phyloP scores from a whole-genome alignment of 225 moss, liverwort and hornwort species.

The Anthoceros angustus region DNA sequence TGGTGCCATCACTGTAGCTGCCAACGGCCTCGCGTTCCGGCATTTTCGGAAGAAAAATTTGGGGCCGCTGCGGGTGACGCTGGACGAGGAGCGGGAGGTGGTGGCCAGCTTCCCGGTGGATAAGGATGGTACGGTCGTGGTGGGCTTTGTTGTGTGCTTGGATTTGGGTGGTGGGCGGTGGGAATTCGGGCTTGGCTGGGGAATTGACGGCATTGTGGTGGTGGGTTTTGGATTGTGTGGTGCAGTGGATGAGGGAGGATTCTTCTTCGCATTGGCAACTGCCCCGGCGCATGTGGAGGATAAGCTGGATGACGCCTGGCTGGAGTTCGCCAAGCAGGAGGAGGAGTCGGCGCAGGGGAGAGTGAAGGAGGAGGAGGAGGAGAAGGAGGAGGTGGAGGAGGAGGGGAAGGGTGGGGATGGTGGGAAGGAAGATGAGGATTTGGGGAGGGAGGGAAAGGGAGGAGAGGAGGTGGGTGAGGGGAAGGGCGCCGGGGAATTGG shows the following conservation, averaged over 20 bases:
- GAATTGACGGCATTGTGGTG: not conserved
- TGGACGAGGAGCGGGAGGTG: constrained; percentile 62
- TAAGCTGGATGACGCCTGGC: constrained; percentile 73
- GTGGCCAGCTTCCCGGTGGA: constrained; percentile 72
- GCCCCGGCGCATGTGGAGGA: constrained; percentile 99
- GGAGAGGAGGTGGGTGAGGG: no score
- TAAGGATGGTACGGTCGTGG: constrained; percentile 36
- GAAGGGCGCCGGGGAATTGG: no score
- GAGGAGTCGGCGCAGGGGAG: not conserved
- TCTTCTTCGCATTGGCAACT: constrained; percentile 94
- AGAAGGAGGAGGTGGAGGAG: not conserved
- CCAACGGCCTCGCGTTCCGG: constrained; percentile 62
- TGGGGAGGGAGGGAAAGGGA: not conserved
- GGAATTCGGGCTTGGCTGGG: not conserved
- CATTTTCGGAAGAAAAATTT: constrained; percentile 51
- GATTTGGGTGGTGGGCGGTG: not conserved
- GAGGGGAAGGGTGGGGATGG: not conserved
- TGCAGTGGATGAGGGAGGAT: constrained; percentile 92
- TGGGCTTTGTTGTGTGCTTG: not conserved
- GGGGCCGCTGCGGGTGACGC: constrained; percentile 46
- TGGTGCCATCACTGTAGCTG: constrained; percentile 59
- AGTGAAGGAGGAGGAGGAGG: not conserved
- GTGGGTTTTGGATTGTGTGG: not conserved
- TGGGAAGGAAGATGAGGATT: not conserved
- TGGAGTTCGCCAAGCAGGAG: constrained; percentile 53